phyloP scores from a whole-genome alignment of 345 rosid genomes.

The Hibiscus mutabilis region DNA sequence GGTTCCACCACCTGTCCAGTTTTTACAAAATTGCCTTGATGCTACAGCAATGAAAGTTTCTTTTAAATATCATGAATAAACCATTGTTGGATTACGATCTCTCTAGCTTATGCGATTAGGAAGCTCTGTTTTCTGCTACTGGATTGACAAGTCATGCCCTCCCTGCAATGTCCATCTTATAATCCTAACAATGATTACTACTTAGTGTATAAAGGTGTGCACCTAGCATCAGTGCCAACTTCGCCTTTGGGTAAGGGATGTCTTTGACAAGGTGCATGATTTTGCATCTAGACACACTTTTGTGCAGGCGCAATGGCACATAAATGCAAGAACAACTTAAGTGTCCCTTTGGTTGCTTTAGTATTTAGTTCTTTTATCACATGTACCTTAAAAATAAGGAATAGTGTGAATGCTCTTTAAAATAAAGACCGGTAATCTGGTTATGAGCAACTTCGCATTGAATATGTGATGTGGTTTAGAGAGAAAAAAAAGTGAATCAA shows the following conservation, averaged over 20 bases:
- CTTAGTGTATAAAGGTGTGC: neutral
- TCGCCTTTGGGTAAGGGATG: neutral
- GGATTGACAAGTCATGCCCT: neutral
- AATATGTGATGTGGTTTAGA: neutral
- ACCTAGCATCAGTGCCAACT: neutral
- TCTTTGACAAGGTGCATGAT: neutral
- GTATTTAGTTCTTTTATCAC: neutral
- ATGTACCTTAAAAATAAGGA: neutral
- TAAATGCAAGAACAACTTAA: neutral
- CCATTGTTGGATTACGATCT: too few species aligned
- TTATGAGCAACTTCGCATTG: neutral
- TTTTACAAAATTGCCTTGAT: too few species aligned
- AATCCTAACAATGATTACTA: neutral
- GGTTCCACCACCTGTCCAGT: too few species aligned
- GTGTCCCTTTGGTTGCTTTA: neutral
- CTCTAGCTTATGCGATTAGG: too few species aligned
- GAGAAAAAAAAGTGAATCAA: too few species aligned
- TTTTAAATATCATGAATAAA: neutral
- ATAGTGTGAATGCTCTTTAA: neutral
- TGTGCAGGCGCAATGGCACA: neutral
- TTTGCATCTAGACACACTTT: neutral
- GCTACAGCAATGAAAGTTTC: neutral
- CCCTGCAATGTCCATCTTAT: neutral
- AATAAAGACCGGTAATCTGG: neutral
- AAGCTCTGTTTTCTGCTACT: neutral